Evolutionary conservation across 2,329 filamentous ascomycete species (phyloP).

Genomic region (Diaporthe ampelina): DNA sequence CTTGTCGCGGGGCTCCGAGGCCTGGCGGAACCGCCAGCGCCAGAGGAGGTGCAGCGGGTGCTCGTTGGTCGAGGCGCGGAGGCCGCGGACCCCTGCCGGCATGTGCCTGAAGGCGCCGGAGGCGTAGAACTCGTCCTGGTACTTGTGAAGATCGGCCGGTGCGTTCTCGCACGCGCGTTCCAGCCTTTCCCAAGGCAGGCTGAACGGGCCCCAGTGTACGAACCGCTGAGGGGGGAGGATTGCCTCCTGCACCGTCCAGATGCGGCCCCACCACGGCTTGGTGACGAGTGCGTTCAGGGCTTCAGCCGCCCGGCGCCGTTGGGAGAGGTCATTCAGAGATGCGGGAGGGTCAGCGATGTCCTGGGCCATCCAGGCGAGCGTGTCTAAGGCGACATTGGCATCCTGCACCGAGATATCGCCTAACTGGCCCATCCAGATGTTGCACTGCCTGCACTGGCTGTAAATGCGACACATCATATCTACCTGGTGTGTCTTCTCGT

Average conservation of each 20-base stretch:
- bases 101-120: background rate
- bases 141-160: no score
- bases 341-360: background rate
- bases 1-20: background rate
- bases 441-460: slow-evolving; percentile 1
- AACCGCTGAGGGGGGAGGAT: background rate
- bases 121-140: background rate
- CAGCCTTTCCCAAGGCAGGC: background rate
- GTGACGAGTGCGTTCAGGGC: background rate
- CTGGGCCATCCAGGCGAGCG: background rate
- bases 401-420: background rate
- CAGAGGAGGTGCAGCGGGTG: background rate
- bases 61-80: background rate
- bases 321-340: background rate
- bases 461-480: slow-evolving; percentile 6
- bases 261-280: background rate
- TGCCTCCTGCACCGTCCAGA: background rate
- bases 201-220: slow-evolving; percentile 2
- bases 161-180: background rate
- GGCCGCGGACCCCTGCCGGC: background rate
- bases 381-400: background rate
- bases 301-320: background rate
- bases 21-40: slow-evolving; percentile 1
- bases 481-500: background rate
- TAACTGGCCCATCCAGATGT: background rate